Percentiles rank a stretch among this genome's conserved stretches.
phyloP scores from a whole-genome alignment of 1,139 yeast species.

The Yamadazyma aaseri region DNA sequence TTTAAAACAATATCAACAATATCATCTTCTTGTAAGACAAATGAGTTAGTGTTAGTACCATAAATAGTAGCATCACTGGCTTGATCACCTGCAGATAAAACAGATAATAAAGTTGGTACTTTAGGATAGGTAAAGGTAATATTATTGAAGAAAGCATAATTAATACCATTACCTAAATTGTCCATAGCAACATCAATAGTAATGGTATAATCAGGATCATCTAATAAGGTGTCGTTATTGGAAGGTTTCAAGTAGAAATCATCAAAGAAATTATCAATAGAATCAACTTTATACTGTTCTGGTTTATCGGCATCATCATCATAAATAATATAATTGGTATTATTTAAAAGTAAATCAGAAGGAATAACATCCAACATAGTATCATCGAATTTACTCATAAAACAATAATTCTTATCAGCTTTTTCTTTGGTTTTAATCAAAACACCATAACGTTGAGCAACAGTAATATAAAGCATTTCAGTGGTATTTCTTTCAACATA shows the following conservation, averaged over 20 bases:
- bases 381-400: constrained; percentile 61
- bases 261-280: constrained; percentile 36
- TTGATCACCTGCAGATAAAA: constrained; percentile 47
- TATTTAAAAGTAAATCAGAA: constrained; percentile 48
- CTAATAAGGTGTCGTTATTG: constrained; percentile 36
- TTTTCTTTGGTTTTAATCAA: constrained; percentile 53
- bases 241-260: constrained; percentile 57
- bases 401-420: constrained; percentile 52
- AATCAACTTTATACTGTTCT: constrained; percentile 22
- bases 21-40: constrained; percentile 59
- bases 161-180: constrained; percentile 68
- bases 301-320: constrained; percentile 31
- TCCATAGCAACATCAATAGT: constrained; percentile 63
- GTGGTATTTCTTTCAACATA: constrained; percentile 57
- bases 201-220: constrained; percentile 61
- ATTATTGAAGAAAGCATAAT: constrained; percentile 75
- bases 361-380: constrained; percentile 68
- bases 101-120: constrained; percentile 65
- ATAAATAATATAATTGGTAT: constrained; percentile 56
- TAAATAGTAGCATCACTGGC: constrained; percentile 52
- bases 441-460: constrained; percentile 71
- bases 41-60: constrained; percentile 67
- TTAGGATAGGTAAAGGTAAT: constrained; percentile 61
- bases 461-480: constrained; percentile 60
- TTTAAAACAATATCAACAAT: constrained; percentile 71